These are phyloP conservation scores for Porphyrellus cyaneotinctus DNA, from an alignment of 768 basidiomycete genomes.

Conservation along the genomic window DNA sequence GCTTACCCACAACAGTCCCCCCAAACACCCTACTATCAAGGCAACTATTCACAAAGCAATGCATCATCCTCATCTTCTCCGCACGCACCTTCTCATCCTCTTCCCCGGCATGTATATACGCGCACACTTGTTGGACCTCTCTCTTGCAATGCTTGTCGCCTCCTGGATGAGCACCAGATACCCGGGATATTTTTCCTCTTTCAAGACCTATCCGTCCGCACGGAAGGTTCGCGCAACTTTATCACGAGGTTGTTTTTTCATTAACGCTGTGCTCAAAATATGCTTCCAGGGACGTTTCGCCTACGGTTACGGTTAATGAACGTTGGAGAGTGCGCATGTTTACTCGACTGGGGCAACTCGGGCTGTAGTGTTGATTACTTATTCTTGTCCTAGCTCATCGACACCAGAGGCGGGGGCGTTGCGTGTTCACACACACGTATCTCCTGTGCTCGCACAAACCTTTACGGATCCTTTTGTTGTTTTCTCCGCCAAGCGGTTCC, in stretches of 20 bases:
- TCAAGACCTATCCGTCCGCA: conserved; percentile 90
- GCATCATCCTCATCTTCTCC: conserved; percentile 28
- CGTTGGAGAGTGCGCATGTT: conserved; percentile 75
- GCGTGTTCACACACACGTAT: conserved; percentile 61
- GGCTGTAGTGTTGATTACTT: conserved; percentile 21
- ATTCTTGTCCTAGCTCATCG: conserved; percentile 48
- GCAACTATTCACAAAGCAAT: conserved; percentile 22
- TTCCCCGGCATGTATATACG: conserved; percentile 71
- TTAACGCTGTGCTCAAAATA: conserved; percentile 21
- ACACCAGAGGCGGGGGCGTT: conserved; percentile 66
- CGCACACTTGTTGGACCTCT: conserved; percentile 89
- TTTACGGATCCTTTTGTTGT: conserved; percentile 84
- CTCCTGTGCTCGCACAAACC: conserved; percentile 78
- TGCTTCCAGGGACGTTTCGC: conserved; percentile 67
- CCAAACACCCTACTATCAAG: conserved; percentile 31
- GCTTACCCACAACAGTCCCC: conserved; percentile 27
- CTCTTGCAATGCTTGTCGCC: conserved; percentile 78
- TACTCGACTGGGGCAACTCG: conserved; percentile 11
- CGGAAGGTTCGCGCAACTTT: conserved; percentile 62
- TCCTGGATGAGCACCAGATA: conserved; percentile 80
- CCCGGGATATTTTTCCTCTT: conserved; percentile 93
- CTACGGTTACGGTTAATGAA: conserved; percentile 86
- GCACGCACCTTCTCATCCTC: conserved; percentile 36
- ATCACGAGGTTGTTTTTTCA: conserved; percentile 22
- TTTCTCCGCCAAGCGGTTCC: conserved; percentile 91